These are phyloP conservation scores for Trichoderma sp. DNA, from an alignment of 2,329 filamentous ascomycete species.

Conservation along the genomic window DNA sequence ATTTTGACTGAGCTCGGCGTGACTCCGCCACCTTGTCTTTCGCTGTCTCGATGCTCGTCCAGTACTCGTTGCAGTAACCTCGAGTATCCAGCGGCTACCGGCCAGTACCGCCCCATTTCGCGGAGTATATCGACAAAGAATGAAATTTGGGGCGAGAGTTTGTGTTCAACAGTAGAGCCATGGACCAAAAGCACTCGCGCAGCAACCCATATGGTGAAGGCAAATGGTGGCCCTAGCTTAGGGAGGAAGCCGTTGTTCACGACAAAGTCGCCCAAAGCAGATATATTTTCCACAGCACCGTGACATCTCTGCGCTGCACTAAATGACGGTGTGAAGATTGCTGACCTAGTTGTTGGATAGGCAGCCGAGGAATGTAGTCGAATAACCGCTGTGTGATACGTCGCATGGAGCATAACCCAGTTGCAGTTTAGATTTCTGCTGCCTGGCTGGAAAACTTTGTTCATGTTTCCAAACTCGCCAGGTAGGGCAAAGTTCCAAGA, in stretches of 20 bases:
- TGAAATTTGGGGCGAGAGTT: conserved; percentile 74
- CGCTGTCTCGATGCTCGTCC: conserved; percentile 80
- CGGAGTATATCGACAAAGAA: conserved; percentile 81
- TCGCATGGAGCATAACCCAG: conserved; percentile 89
- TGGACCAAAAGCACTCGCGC: conserved; percentile 85
- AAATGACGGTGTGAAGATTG: conserved; percentile 87
- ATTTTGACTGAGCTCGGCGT: conserved; percentile 85
- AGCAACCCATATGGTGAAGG: conserved; percentile 90
- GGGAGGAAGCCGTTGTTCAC: conserved; percentile 71
- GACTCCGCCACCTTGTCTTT: conserved; percentile 70
- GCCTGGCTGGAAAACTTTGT: conserved; percentile 71
- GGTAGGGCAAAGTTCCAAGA: conserved; percentile 84
- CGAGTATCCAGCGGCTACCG: conserved; percentile 80
- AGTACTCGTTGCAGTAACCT: conserved; percentile 78
- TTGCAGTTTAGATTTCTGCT: conserved; percentile 74
- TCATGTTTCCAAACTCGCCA: conserved; percentile 80
- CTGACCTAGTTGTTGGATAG: conserved; percentile 84
- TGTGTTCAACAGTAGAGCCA: conserved; percentile 84
- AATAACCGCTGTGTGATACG: conserved; percentile 87
- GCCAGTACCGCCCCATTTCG: conserved; percentile 82
- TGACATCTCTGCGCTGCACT: conserved; percentile 82
- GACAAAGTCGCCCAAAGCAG: conserved; percentile 76
- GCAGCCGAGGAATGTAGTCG: conserved; percentile 88
- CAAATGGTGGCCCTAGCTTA: conserved; percentile 86
- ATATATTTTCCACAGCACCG: conserved; percentile 79